Base-by-base conservation (phyloP, 495 filamentous ascomycete genomes). In the Staphylotrichum longicolle region DNA sequence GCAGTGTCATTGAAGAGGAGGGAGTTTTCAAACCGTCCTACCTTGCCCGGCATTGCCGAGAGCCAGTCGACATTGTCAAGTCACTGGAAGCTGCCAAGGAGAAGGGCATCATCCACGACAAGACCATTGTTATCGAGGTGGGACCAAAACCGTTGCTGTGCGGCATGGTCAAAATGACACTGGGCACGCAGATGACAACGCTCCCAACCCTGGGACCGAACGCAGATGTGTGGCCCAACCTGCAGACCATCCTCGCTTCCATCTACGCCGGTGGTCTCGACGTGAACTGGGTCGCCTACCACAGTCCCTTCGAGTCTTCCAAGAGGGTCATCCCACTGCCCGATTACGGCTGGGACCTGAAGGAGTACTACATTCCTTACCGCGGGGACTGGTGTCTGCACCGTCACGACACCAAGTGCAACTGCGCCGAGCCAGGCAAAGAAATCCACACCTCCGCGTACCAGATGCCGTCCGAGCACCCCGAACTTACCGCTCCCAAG, bases 351-450 rank as follows among this genome's bases (percentile, higher is more conserved):
- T 94, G 85, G 75, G 88, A 92, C 61, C 69, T 83, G 14, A 93
- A 91, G 78, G 83, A 87, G 57, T 90, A 91, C 70, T 93, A 89
- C 88, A 83, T 91, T n/a, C 76, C 83, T 1, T 91, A 91, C 71
- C 5, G 3, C 20, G 30, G 30, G 27, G 47, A 78, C 77, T 34
- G 83, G 47, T 50, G 27, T 27, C 14, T 47, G 6, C n/a, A 20
- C 14, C 14, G 15, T 12, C 42, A 45, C n/a, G 42, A 45, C 7
- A 45, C 12, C 42, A 12, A 45, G 11, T 45, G 42, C 42, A 45
- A 45, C 42, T 45, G 42, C 42, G 42, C 42, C 42, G 42, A 45
- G 7, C 42, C 42, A n/a, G 42, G 42, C 42, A 45, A 45, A n/a
- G 42, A 45, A n/a, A 20, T 27, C 45, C 3, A 5, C 6, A 47